Percentiles rank a stretch among this genome's conserved stretches.
Conservation (phyloP, 2,329 filamentous ascomycete species). For the Penicillium sp. region DNA sequence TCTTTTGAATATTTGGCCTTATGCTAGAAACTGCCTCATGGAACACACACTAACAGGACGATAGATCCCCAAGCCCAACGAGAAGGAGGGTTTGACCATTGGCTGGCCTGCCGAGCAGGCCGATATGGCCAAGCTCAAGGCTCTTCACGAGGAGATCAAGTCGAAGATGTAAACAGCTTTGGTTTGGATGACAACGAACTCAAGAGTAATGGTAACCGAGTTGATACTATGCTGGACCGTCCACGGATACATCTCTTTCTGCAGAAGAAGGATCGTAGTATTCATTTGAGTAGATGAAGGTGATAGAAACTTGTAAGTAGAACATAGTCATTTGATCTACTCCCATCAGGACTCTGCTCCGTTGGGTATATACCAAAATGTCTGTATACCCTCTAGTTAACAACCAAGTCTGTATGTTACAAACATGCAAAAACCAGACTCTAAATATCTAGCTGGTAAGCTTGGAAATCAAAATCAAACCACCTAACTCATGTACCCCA, state of each 20-base stretch:
- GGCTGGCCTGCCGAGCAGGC: conserved; percentile 72
- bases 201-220: background rate
- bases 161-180: conserved; percentile 67
- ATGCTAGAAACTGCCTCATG: background rate
- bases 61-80: conserved; percentile 90
- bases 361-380: background rate
- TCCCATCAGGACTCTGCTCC: background rate
- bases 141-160: conserved; percentile 78
- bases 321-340: background rate
- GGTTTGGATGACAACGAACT: background rate
- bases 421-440: conserved; percentile 4
- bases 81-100: conserved; percentile 73
- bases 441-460: background rate
- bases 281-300: background rate
- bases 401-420: conserved; percentile 10
- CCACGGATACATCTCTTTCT: background rate
- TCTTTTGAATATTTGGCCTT: background rate
- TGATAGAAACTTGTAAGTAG: background rate
- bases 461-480: background rate
- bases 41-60: conserved; percentile 1
- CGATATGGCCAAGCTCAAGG: conserved; percentile 81
- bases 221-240: background rate
- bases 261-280: background rate
- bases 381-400: conserved; percentile 10
- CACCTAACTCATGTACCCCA: background rate